Conservation (phyloP, 2,329 filamentous ascomycete genomes). For the Xylaria sp. region DNA sequence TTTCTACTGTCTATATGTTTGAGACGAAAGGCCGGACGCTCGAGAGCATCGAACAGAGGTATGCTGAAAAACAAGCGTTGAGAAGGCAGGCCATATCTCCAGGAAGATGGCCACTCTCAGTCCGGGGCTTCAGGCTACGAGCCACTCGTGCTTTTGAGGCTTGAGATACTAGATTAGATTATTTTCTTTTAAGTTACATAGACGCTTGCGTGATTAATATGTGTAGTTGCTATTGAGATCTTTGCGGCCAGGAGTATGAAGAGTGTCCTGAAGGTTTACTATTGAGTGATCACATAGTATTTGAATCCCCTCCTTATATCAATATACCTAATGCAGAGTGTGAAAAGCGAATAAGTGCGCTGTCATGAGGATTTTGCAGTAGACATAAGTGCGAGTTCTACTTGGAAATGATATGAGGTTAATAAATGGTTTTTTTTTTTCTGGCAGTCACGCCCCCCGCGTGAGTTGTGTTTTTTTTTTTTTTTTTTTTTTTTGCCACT, state of each 20-base stretch:
- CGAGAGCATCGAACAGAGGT: slow-evolving; percentile 53
- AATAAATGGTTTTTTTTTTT: too few species aligned
- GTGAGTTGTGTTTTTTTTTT: too few species aligned
- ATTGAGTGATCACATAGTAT: too few species aligned
- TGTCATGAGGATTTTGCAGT: too few species aligned
- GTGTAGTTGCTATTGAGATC: neutral
- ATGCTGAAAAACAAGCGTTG: slow-evolving; percentile 31
- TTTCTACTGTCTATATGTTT: slow-evolving; percentile 54
- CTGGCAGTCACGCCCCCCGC: too few species aligned
- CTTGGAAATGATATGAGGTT: too few species aligned
- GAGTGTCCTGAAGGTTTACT: neutral
- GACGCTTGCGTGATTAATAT: neutral
- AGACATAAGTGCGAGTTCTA: too few species aligned
- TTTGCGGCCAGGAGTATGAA: neutral
- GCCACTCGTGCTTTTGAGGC: slow-evolving; percentile 7
- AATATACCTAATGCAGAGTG: too few species aligned
- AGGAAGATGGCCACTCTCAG: slow-evolving; percentile 25
- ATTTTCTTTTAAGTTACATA: neutral
- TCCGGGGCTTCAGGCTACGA: slow-evolving; percentile 21
- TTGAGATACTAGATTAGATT: neutral
- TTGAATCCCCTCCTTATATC: too few species aligned
- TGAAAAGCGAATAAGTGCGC: too few species aligned
- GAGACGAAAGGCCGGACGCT: slow-evolving; percentile 57
- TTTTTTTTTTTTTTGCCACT: too few species aligned
- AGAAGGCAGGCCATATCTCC: slow-evolving; percentile 18